A percentile compares a stretch with the other conserved stretches of the same genome.
These are phyloP conservation scores for Mortierella sp. DNA, from an alignment of 371 early-diverging fungal genomes.

Conservation along the genomic window DNA sequence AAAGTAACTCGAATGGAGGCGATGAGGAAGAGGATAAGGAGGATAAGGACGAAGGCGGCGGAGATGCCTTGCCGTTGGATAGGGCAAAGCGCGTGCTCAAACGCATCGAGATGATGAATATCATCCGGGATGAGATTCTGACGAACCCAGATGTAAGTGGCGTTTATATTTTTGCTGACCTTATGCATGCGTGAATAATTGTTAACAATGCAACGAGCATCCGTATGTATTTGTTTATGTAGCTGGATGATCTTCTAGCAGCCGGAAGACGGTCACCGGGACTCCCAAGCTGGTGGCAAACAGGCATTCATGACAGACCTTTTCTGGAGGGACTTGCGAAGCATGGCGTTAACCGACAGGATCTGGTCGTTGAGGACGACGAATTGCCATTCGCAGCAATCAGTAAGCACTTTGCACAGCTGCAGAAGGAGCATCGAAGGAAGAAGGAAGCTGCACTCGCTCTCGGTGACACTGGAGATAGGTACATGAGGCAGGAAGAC, in stretches of 20 bases:
- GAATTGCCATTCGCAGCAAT: conserved; percentile 68
- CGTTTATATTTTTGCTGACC: no score
- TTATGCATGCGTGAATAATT: no score
- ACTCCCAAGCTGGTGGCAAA: conserved; percentile 76
- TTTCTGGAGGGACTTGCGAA: conserved; percentile 76
- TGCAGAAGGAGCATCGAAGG: conserved; percentile 20
- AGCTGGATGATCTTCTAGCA: conserved; percentile 44
- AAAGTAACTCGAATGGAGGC: conserved; percentile 28
- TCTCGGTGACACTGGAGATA: neutral
- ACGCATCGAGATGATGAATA: conserved; percentile 79
- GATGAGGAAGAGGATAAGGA: conserved; percentile 54
- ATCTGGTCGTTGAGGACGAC: conserved; percentile 75
- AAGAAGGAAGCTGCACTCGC: conserved; percentile 17
- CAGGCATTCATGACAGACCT: conserved; percentile 73
- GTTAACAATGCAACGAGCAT: no score
- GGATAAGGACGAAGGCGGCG: conserved; percentile 58
- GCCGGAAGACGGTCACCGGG: conserved; percentile 41
- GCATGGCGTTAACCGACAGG: conserved; percentile 78
- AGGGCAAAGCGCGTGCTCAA: conserved; percentile 79
- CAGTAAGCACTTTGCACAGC: conserved; percentile 13
- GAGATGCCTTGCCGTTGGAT: conserved; percentile 70
- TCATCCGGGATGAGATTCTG: conserved; percentile 73
- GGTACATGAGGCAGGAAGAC: conserved; percentile 5
- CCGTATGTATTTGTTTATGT: no score
- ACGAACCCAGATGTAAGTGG: conserved; percentile 56